Evolutionary conservation across 495 filamentous ascomycete genomes (phyloP).

Genomic region (Lasiosphaeria hispida): DNA sequence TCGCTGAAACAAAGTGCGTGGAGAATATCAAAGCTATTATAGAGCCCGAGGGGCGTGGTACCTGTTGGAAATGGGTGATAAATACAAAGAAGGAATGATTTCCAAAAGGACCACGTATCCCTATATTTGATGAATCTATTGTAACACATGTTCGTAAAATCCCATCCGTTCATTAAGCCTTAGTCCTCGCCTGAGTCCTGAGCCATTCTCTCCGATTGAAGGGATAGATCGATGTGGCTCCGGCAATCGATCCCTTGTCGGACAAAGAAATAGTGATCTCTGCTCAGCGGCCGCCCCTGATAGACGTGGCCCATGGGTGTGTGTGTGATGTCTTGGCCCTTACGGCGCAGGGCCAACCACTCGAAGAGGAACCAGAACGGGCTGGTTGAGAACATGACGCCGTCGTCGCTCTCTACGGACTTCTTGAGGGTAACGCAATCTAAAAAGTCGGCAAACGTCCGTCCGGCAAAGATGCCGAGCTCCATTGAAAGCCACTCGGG

Average conservation of each 20-base stretch:
- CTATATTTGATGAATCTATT: too few relatives aligned
- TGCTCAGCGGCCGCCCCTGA: background rate
- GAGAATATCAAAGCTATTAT: too few relatives aligned
- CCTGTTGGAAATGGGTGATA: too few relatives aligned
- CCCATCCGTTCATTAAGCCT: too few relatives aligned
- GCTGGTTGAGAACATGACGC: conserved; percentile 25
- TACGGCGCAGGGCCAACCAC: conserved; percentile 51
- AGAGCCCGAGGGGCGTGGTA: too few relatives aligned
- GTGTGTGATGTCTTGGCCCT: conserved; percentile 52
- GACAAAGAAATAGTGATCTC: background rate
- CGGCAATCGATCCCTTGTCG: background rate
- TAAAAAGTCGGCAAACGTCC: conserved; percentile 51
- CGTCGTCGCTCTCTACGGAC: background rate
- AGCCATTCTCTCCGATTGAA: too few relatives aligned
- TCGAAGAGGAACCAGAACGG: conserved; percentile 46
- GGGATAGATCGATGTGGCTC: background rate
- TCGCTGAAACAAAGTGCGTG: too few relatives aligned
- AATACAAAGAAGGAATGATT: too few relatives aligned
- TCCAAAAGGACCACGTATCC: too few relatives aligned
- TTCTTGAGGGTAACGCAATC: conserved; percentile 30
- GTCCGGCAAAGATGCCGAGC: conserved; percentile 54
- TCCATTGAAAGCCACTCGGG: conserved; percentile 51
- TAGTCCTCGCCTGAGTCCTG: too few relatives aligned
- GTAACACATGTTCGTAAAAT: too few relatives aligned
- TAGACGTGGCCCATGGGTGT: conserved; percentile 58